Evolutionary conservation across 768 basidiomycete species (phyloP).

Genomic region (Suillus luteus): DNA sequence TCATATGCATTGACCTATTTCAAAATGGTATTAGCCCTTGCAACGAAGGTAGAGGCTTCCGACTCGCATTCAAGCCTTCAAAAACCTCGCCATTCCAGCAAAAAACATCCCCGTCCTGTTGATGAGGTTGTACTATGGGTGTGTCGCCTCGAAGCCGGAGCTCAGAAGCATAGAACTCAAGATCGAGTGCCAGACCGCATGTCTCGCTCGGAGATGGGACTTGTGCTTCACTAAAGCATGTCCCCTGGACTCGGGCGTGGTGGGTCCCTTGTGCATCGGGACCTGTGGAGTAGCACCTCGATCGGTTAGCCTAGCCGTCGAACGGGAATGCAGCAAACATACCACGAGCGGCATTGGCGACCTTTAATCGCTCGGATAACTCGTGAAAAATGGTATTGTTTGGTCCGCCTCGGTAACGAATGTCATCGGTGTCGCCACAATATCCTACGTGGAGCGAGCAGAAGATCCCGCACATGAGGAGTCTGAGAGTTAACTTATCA

Average conservation of each 20-base stretch:
- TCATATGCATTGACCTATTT: conserved; percentile 56
- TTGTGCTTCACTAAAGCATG: not conserved
- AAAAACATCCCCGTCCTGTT: conserved; percentile 54
- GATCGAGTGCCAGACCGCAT: conserved; percentile 19
- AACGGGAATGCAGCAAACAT: conserved; percentile 17
- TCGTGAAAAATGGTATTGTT: conserved; percentile 20
- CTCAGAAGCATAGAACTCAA: conserved; percentile 74
- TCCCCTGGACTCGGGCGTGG: conserved; percentile 20
- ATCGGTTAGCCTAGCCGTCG: not conserved
- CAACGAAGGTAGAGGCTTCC: not conserved
- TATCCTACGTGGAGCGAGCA: conserved; percentile 40
- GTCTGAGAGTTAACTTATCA: conserved; percentile 6
- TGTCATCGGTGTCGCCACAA: conserved; percentile 16
- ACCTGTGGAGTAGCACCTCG: conserved; percentile 41
- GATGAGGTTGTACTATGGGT: conserved; percentile 70
- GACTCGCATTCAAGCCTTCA: conserved; percentile 70
- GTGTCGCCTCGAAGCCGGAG: conserved; percentile 65
- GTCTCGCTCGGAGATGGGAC: not conserved
- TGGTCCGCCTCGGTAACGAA: not conserved
- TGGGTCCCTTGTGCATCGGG: conserved; percentile 59
- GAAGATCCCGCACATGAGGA: conserved; percentile 72
- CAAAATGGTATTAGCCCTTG: conserved; percentile 13
- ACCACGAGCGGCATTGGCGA: conserved; percentile 64
- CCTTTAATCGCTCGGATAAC: conserved; percentile 39
- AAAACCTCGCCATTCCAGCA: conserved; percentile 95